Base-by-base conservation (phyloP, 495 filamentous ascomycete genomes). In the Terfezia boudieri region DNA sequence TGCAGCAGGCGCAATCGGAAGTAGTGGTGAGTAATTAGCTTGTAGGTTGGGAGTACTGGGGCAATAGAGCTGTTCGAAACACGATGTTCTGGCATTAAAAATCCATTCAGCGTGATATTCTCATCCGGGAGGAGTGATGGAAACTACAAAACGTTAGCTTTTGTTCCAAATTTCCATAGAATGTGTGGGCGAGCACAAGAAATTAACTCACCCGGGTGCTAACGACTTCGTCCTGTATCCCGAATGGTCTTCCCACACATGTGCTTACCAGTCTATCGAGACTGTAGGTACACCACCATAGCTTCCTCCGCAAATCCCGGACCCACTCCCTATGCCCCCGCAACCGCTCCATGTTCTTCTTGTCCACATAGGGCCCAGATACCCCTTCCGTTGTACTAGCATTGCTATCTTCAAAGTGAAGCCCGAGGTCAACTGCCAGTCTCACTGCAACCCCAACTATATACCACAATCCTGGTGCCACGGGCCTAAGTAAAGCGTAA, bases 221-320 rank as follows among this genome's bases (percentile, higher is more conserved):
- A 58, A 96, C 81, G 43, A 89, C 86, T 64, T 90, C 84, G 66
- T 96, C 89, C 9, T 80, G 84, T 56, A 96, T 88, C 32, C 89
- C 87, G 62, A 95, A 93, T 12, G 89, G 89, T 38, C 89, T 74
- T 46, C 89, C 89, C 37, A 95, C 89, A 58, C 88, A 94, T 14
- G 85, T 84, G 57, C 82, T 83, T 52, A 94, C 89, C 20, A 96
- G 78, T 32, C 89, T 78, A 64, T 96, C 89, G 58, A 94, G 82
- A 36, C 84, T 87, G 65, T 96, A 96, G 1, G 85, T 84, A 69
- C 86, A 93, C 89, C 89, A 96, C 86, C 89, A 96, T 17, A 96
- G 71, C 32, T 89, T 76, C 56, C 89, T 75, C 50, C 88, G 78
- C 38, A 93, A 71, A 64, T 96, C 89, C 22, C 89, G 80, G 20